Evolutionary conservation across 2,329 filamentous ascomycete species (phyloP).

Genomic region (Phoma sp.): DNA sequence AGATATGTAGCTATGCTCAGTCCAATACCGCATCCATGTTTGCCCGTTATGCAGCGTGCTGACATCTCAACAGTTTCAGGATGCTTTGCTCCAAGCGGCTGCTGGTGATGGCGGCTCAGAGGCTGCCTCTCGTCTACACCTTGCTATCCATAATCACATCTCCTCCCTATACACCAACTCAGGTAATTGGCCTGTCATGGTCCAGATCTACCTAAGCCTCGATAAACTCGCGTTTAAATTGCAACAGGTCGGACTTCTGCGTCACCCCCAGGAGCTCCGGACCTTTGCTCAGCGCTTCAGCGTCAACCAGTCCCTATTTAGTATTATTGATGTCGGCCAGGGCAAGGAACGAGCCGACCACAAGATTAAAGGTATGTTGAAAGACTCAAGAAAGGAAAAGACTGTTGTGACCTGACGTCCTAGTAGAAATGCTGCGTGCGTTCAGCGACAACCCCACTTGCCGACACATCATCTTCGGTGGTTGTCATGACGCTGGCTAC

Average conservation of each 20-base stretch:
- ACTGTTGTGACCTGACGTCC: conserved; percentile 12
- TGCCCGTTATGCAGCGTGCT: neutral
- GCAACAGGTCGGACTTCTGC: conserved; percentile 50
- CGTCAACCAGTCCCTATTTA: conserved; percentile 54
- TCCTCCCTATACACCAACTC: conserved; percentile 49
- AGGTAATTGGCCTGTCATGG: conserved; percentile 53
- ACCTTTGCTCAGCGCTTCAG: conserved; percentile 54
- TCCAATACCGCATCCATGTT: neutral
- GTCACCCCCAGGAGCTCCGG: conserved; percentile 48
- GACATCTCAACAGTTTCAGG: conserved; percentile 48
- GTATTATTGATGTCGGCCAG: conserved; percentile 55
- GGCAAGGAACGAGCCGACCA: conserved; percentile 57
- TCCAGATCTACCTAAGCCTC: conserved; percentile 56
- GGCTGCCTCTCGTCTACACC: conserved; percentile 52
- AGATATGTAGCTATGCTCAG: neutral
- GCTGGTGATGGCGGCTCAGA: conserved; percentile 54
- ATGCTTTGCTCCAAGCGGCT: conserved; percentile 51
- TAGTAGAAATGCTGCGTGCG: conserved; percentile 53
- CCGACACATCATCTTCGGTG: conserved; percentile 57
- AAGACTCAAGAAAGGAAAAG: no score
- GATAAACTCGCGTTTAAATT: conserved; percentile 54
- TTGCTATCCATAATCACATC: conserved; percentile 52
- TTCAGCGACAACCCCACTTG: conserved; percentile 55
- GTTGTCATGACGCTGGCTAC: conserved; percentile 56
- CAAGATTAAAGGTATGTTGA: conserved; percentile 50